phyloP scores from a whole-genome alignment of 2,329 filamentous ascomycete species.

The Ceratocystis destructans region DNA sequence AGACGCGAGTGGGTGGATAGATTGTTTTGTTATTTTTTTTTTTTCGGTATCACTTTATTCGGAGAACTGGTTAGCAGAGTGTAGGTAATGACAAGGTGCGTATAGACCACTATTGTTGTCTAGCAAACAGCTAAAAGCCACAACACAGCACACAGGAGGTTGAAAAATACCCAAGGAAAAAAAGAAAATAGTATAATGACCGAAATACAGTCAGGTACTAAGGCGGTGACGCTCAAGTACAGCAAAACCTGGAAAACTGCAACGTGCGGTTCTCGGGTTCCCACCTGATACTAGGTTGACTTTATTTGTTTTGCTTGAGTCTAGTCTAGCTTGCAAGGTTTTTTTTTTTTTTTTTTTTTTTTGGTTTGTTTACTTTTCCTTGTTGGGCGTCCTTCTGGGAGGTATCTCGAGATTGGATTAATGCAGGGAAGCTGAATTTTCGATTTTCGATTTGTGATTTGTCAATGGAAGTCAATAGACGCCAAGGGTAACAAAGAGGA shows the following conservation, averaged over 20 bases:
- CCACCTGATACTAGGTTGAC: constrained; percentile 8
- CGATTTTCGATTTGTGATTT: not conserved
- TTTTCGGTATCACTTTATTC: not conserved
- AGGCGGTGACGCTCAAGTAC: constrained; percentile 16
- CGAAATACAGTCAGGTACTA: constrained; percentile 19
- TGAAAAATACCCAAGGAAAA: not conserved
- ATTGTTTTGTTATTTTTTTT: not conserved
- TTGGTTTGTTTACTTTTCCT: constrained; percentile 7
- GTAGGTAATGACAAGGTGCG: not conserved
- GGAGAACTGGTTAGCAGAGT: not conserved
- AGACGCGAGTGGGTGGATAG: not conserved
- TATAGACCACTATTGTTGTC: constrained; percentile 1
- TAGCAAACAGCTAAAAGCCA: not conserved
- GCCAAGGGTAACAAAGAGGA: not conserved
- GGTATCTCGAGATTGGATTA: not conserved
- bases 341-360: not conserved
- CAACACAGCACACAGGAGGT: constrained; percentile 1
- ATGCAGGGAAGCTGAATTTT: not conserved
- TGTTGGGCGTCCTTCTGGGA: not conserved
- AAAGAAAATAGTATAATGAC: constrained; percentile 11
- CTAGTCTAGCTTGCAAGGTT: not conserved
- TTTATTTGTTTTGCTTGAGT: constrained; percentile 3
- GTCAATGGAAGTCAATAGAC: not conserved
- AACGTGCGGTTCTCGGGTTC: constrained; percentile 5
- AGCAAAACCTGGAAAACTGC: not conserved